Conservation (phyloP, 768 basidiomycete species). For the Pisolithus orientalis region DNA sequence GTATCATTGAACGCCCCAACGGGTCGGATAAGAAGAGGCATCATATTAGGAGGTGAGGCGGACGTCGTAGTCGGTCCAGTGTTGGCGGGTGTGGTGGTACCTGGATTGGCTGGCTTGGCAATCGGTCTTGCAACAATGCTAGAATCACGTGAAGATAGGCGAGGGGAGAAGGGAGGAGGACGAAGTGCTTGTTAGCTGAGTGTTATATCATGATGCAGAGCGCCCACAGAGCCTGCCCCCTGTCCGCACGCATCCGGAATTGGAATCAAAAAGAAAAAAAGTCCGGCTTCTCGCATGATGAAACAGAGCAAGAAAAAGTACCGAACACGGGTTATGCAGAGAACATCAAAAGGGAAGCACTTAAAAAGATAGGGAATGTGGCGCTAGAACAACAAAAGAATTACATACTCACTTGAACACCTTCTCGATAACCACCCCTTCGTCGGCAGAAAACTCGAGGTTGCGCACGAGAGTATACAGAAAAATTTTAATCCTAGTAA, state of each 20-base stretch:
- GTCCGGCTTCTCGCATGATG: neutral
- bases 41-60: constrained; percentile 41
- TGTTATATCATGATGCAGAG: neutral
- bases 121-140: constrained; percentile 5
- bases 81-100: too few species aligned
- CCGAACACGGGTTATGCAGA: too few species aligned
- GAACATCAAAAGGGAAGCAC: too few species aligned
- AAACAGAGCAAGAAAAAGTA: neutral
- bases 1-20: constrained; percentile 9
- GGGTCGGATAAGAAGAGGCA: constrained; percentile 48
- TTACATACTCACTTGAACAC: constrained; percentile 46
- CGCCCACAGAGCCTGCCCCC: neutral
- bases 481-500: constrained; percentile 54
- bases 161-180: constrained; percentile 4
- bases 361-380: too few species aligned
- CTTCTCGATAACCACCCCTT: constrained; percentile 53
- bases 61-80: constrained; percentile 32
- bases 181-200: constrained; percentile 4
- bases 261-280: too few species aligned
- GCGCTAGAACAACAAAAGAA: constrained; percentile 6
- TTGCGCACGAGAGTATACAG: constrained; percentile 53
- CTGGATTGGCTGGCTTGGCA: neutral
- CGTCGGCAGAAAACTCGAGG: constrained; percentile 47
- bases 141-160: constrained; percentile 3
- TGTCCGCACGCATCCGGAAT: too few species aligned